Evolutionary conservation across 108 stramenopile genomes (phyloP), one percentile per base, ranked within the genome.

Genomic region (Epithemia pelagica): DNA sequence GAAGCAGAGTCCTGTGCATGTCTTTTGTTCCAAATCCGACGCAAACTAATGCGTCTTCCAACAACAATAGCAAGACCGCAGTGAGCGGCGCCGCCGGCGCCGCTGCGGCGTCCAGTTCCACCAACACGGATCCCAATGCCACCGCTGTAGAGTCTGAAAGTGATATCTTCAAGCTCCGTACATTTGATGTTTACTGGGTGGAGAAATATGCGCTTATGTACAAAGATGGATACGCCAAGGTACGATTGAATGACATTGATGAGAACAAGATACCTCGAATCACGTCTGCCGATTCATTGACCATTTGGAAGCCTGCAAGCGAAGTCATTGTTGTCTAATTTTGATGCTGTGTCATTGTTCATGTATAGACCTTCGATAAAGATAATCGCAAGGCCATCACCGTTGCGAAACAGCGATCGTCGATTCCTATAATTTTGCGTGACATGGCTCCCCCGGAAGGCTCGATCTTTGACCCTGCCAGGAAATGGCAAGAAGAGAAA

Each of bases 361-460:
- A 20, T 22, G 71, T 28, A 28, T 55, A 92, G 92, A 80, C 80
- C 22, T 93, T 85, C 67, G 84, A 90, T 62, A 77, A 83, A 60
- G 85, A 89, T 69, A 70, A 87, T 32, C 80, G 75, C 52, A 82
- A 77, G 65, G 75, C 81, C 51, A 78, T 80, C 61, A 78, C 82
- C 58, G 78, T 74, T 55, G 74, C 77, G 54, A 88, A 87, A 66
- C 85, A 82, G 55, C 79, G 82, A 31, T 95, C 94, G 22, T 88
- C 88, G 66, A 93, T 96, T 68, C 95, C 95, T 58, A 26, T 92
- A 59, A 91, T 96, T 68, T 85, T 96, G 23, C 89, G 95, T 59
- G 92, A 96, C 64, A 93, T 96, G 91, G 92, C 91, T 28, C 95
- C 95, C 26, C 94, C 94, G 28, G 77, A 85, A 32, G 92, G 90